A percentile compares a stretch with the other conserved stretches of the same genome.
phyloP scores from a whole-genome alignment of 164 flowering plant genomes.

The Berberis thunbergii region DNA sequence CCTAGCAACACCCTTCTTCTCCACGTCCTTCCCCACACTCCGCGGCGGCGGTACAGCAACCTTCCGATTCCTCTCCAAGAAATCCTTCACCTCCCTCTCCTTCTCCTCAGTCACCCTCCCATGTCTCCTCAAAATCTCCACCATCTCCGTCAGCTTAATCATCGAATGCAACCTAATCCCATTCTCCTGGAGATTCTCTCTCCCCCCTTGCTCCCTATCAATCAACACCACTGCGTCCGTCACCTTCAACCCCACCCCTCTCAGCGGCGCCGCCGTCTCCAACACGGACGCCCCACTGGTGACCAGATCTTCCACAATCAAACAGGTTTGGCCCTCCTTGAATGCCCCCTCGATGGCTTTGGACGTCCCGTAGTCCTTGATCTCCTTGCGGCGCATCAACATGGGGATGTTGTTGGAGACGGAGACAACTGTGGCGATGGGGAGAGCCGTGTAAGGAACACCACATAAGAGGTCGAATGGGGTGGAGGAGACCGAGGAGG shows the following conservation, averaged over 20 bases:
- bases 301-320: slow-evolving; percentile 79
- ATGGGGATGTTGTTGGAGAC: slow-evolving; percentile 52
- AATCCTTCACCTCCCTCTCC: slow-evolving; percentile 33
- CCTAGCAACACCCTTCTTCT: slow-evolving; percentile 3
- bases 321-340: slow-evolving; percentile 33
- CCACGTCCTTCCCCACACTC: neutral
- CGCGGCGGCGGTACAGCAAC: slow-evolving; percentile 38
- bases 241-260: slow-evolving; percentile 62
- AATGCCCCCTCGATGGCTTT: slow-evolving; percentile 76
- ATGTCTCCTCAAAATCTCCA: slow-evolving; percentile 49
- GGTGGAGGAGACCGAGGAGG: slow-evolving; percentile 35
- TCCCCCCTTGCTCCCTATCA: slow-evolving; percentile 90
- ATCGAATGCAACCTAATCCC: slow-evolving; percentile 72
- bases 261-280: slow-evolving; percentile 81
- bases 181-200: slow-evolving; percentile 66
- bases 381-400: slow-evolving; percentile 93
- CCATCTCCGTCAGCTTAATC: slow-evolving; percentile 66
- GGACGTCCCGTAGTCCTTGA: slow-evolving; percentile 78
- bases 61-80: slow-evolving; percentile 63
- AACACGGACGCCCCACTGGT: slow-evolving; percentile 93
- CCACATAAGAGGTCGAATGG: slow-evolving; percentile 70
- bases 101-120: slow-evolving; percentile 72
- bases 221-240: slow-evolving; percentile 85
- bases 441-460: slow-evolving; percentile 96
- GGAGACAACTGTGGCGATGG: slow-evolving; percentile 82